Percentiles rank a stretch among this genome's conserved stretches.
Evolutionary conservation across 2,329 filamentous ascomycete genomes (phyloP).

Genomic region (Fusarium veterinarium): DNA sequence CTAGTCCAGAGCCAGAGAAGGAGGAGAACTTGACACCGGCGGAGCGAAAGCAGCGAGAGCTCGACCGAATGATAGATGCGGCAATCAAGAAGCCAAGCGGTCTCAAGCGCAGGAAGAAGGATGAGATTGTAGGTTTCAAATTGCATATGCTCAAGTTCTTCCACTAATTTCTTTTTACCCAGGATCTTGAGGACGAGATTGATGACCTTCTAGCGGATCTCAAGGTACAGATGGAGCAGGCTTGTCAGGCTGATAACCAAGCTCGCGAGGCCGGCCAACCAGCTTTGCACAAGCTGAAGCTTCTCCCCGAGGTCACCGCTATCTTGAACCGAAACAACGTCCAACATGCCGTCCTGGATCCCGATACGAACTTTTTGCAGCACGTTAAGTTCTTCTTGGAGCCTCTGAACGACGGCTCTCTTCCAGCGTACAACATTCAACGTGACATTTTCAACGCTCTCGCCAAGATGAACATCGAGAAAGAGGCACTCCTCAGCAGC

Average conservation of each 20-base stretch:
- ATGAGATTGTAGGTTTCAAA: constrained; percentile 77
- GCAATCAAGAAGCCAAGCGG: constrained; percentile 80
- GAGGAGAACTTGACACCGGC: constrained; percentile 86
- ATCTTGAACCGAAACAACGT: constrained; percentile 91
- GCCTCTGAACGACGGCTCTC: constrained; percentile 90
- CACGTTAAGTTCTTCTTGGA: constrained; percentile 98
- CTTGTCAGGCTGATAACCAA: constrained; percentile 86
- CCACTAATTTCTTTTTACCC: constrained; percentile 35
- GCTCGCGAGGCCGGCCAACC: constrained; percentile 83
- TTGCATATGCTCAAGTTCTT: not conserved
- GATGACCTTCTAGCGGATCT: constrained; percentile 91
- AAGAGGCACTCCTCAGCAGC: constrained; percentile 88
- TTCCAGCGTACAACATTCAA: constrained; percentile 97
- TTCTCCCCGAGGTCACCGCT: constrained; percentile 89
- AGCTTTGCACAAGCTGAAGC: constrained; percentile 91
- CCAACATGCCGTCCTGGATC: constrained; percentile 86
- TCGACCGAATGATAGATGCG: constrained; percentile 88
- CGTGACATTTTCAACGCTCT: constrained; percentile 90
- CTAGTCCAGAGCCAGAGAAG: constrained; percentile 70
- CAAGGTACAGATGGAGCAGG: constrained; percentile 89
- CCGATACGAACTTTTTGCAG: constrained; percentile 94
- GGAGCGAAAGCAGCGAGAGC: constrained; percentile 83
- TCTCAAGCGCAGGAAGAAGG: constrained; percentile 80
- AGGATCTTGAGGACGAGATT: constrained; percentile 91
- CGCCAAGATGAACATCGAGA: constrained; percentile 84